Evolutionary conservation across 2,329 filamentous ascomycete species (phyloP).

Genomic region (Trichoderma sp.): DNA sequence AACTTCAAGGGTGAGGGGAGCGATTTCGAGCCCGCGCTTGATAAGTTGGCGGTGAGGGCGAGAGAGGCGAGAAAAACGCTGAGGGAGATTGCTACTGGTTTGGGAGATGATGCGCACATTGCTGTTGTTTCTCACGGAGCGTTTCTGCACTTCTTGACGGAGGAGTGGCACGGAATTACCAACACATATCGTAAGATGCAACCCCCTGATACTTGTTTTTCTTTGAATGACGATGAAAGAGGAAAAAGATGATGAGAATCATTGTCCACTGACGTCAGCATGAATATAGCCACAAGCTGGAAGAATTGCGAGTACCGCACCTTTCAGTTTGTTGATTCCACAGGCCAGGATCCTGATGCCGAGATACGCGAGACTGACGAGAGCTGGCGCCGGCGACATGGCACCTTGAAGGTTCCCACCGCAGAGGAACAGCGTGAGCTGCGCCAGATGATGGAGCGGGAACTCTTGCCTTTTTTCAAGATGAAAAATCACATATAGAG

Average conservation of each 20-base stretch:
- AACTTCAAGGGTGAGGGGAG: conserved; percentile 60
- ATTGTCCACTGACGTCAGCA: not conserved
- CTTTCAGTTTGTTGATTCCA: conserved; percentile 61
- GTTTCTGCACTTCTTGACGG: conserved; percentile 80
- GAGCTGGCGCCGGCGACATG: conserved; percentile 50
- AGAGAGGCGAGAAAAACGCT: conserved; percentile 62
- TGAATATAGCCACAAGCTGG: conserved; percentile 67
- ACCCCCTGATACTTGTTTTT: not conserved
- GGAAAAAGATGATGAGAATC: not conserved
- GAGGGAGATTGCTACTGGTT: conserved; percentile 41
- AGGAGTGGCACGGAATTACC: conserved; percentile 69
- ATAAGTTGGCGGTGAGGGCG: conserved; percentile 62
- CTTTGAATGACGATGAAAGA: not conserved
- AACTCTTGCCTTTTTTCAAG: conserved; percentile 24
- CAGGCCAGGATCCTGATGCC: conserved; percentile 51
- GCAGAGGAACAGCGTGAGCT: conserved; percentile 50
- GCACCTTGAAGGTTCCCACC: conserved; percentile 43
- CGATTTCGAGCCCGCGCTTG: conserved; percentile 48
- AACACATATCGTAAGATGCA: conserved; percentile 14
- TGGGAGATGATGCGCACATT: conserved; percentile 64
- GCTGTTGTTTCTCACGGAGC: conserved; percentile 81
- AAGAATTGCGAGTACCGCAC: conserved; percentile 71
- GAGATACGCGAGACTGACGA: conserved; percentile 49
- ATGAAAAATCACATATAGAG: not conserved
- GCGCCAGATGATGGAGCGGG: conserved; percentile 33